Conservation (phyloP, 2,329 filamentous ascomycete species). For the Colletotrichum incanum region DNA sequence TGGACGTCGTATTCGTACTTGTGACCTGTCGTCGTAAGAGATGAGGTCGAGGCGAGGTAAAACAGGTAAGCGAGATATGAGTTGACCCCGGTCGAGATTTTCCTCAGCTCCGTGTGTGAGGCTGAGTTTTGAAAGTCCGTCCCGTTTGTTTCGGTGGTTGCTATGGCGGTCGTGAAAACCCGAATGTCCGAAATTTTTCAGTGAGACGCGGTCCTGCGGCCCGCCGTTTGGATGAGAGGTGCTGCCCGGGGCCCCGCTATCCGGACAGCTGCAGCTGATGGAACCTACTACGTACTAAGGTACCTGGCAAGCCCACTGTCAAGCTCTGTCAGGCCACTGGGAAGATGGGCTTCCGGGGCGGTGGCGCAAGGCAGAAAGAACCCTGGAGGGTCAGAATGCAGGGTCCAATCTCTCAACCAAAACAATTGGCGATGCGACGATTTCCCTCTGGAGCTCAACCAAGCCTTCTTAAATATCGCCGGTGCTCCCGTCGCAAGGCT, state of each 20-base stretch:
- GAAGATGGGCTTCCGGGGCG: conserved; percentile 34
- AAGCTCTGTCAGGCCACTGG: conserved; percentile 38
- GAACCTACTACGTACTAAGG: background rate
- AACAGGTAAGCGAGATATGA: conserved; percentile 1
- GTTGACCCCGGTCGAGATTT: conserved; percentile 4
- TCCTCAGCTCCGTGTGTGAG: conserved; percentile 21
- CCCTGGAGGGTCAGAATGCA: conserved; percentile 23
- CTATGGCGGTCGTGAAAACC: conserved; percentile 32
- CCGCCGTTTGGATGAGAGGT: conserved; percentile 28
- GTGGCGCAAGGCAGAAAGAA: conserved; percentile 42
- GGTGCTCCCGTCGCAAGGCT: conserved; percentile 19
- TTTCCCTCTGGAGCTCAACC: conserved; percentile 28
- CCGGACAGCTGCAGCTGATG: conserved; percentile 24
- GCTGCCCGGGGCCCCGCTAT: conserved; percentile 33
- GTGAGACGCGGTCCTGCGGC: conserved; percentile 14
- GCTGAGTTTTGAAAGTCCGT: conserved; percentile 20
- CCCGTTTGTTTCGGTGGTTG: conserved; percentile 28
- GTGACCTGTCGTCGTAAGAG: background rate
- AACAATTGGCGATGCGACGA: conserved; percentile 36
- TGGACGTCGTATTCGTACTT: conserved; percentile 13
- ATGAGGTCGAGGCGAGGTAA: background rate
- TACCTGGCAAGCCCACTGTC: background rate
- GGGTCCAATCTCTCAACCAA: conserved; percentile 42
- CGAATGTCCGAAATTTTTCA: conserved; percentile 41
- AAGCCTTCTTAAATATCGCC: conserved; percentile 23